A percentile compares a stretch with the other conserved stretches of the same genome.
These are phyloP conservation scores for Cyberlindnera meyerae DNA, from an alignment of 805 yeast genomes.

Conservation along the genomic window DNA sequence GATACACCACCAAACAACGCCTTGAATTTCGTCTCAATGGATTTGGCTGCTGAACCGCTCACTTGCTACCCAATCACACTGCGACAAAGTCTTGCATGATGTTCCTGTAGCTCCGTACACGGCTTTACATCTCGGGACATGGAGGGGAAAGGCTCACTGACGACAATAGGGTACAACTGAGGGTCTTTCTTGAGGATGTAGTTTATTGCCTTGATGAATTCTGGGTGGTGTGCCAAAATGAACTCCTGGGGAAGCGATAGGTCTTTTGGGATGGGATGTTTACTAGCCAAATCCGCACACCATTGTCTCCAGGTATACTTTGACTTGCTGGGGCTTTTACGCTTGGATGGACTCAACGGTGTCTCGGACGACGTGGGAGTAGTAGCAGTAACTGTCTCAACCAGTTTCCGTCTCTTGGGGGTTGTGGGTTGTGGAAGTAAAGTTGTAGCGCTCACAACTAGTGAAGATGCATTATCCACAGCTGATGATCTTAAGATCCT, in stretches of 20 bases:
- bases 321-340: conserved; percentile 3
- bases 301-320: conserved; percentile 13
- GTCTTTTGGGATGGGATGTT: conserved; percentile 14
- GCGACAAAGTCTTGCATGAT: conserved; percentile 38
- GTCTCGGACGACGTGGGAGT: too few species aligned
- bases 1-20: conserved; percentile 30
- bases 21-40: conserved; percentile 50
- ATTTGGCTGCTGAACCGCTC: conserved; percentile 73
- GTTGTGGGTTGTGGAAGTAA: conserved; percentile 1
- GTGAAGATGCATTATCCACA: too few species aligned
- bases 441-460: not conserved
- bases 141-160: conserved; percentile 24
- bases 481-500: too few species aligned
- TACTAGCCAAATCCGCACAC: conserved; percentile 8
- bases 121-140: conserved; percentile 21
- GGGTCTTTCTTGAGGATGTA: conserved; percentile 35
- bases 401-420: conserved; percentile 8
- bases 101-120: conserved; percentile 24
- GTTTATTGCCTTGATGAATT: conserved; percentile 32
- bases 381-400: too few species aligned
- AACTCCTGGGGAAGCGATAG: conserved; percentile 23
- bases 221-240: conserved; percentile 25
- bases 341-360: too few species aligned
- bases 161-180: conserved; percentile 27
- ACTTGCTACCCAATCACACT: conserved; percentile 69